Conservation (phyloP, 176 grass and related monocot genomes). For the Carex littledalei region DNA sequence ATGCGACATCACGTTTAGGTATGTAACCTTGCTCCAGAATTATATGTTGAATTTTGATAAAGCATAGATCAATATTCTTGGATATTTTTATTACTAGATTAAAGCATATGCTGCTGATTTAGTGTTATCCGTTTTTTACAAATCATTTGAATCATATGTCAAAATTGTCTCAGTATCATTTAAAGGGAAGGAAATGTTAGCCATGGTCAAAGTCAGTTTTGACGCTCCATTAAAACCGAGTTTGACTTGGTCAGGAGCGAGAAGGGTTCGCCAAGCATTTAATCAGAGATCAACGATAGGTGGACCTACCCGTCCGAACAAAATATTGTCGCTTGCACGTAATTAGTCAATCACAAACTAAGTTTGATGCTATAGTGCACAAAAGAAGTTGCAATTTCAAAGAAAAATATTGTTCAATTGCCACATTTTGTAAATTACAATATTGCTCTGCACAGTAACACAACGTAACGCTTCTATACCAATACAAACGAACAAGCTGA, state of each 20-base stretch:
- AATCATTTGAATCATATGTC: not conserved
- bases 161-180: not conserved
- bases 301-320: too few species aligned
- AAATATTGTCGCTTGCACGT: too few species aligned
- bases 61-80: not conserved
- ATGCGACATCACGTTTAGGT: not conserved
- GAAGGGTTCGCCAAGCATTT: too few species aligned
- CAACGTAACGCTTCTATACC: slow-evolving; percentile 5
- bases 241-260: too few species aligned
- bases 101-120: not conserved
- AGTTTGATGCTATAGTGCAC: not conserved
- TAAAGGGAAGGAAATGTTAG: too few species aligned
- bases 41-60: not conserved
- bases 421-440: slow-evolving; percentile 17
- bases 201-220: too few species aligned
- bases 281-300: too few species aligned
- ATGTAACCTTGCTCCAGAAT: not conserved
- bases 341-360: not conserved
- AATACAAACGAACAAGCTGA: slow-evolving; percentile 20
- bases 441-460: slow-evolving; percentile 2
- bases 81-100: not conserved
- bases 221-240: too few species aligned
- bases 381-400: not conserved
- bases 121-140: not conserved
- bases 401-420: not conserved